Percentiles rank a stretch among this genome's conserved stretches.
Conservation (phyloP, 352 stramenopile species). For the Phytophthora sp. region DNA sequence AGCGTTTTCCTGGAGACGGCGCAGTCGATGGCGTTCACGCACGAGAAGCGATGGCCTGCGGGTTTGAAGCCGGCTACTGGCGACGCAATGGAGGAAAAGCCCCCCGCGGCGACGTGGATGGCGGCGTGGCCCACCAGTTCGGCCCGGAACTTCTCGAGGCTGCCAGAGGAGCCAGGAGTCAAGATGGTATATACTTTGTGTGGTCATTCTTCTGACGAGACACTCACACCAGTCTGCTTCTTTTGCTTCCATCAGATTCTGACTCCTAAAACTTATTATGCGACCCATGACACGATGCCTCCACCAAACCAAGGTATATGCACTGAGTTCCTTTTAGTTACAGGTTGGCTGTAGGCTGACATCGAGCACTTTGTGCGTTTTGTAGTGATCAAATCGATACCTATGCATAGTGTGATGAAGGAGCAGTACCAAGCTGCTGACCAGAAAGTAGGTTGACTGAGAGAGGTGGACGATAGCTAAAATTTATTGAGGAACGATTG, state of each 20-base stretch:
- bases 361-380: not conserved
- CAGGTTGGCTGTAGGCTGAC: too few species aligned
- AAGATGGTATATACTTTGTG: constrained; percentile 42
- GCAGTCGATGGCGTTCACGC: constrained; percentile 29
- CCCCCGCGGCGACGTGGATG: constrained; percentile 25
- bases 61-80: not conserved
- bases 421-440: constrained; percentile 60
- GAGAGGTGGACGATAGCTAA: not conserved
- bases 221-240: too few species aligned
- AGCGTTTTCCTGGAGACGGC: not conserved
- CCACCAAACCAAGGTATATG: constrained; percentile 66
- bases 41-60: constrained; percentile 13
- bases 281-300: constrained; percentile 75
- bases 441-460: constrained; percentile 66
- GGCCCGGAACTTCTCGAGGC: constrained; percentile 42
- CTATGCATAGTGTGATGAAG: constrained; percentile 49
- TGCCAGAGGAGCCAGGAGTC: constrained; percentile 31
- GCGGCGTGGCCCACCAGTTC: constrained; percentile 49
- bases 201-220: not conserved
- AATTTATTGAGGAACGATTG: constrained; percentile 3
- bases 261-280: constrained; percentile 59
- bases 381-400: constrained; percentile 61
- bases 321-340: too few species aligned
- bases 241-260: constrained; percentile 48
- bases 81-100: constrained; percentile 17